These are phyloP conservation scores for Diaporthe velutina DNA, from an alignment of 2,329 filamentous ascomycete genomes.

Conservation along the genomic window DNA sequence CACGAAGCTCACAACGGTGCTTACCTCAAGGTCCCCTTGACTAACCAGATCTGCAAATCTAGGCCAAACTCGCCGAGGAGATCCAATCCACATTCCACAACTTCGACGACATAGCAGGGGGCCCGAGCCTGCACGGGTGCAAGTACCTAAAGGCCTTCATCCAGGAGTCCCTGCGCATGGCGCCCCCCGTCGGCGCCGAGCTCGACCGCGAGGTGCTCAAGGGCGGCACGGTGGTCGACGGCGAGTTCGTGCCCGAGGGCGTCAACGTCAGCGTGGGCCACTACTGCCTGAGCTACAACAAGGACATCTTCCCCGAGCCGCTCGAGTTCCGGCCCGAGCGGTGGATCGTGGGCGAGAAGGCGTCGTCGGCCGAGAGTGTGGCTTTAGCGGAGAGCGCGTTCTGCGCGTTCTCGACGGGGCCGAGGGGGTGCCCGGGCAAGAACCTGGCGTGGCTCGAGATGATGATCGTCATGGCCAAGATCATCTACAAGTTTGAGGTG, in stretches of 20 bases:
- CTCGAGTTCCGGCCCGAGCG: slow-evolving; percentile 30
- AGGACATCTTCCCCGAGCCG: slow-evolving; percentile 30
- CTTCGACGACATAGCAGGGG: slow-evolving; percentile 39
- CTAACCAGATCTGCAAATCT: not conserved
- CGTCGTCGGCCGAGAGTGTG: slow-evolving; percentile 24
- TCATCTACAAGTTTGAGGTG: slow-evolving; percentile 23
- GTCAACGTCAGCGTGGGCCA: slow-evolving; percentile 30
- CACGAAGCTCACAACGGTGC: not conserved
- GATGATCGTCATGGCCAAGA: slow-evolving; percentile 35
- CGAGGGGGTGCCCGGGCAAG: slow-evolving; percentile 26
- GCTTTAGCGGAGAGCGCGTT: slow-evolving; percentile 31
- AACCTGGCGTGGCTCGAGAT: slow-evolving; percentile 30
- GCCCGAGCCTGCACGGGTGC: slow-evolving; percentile 23
- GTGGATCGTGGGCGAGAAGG: slow-evolving; percentile 29
- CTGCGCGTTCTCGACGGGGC: slow-evolving; percentile 30
- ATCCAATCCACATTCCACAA: slow-evolving; percentile 35
- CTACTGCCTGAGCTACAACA: slow-evolving; percentile 36
- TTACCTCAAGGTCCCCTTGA: not conserved
- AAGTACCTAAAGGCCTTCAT: slow-evolving; percentile 47
- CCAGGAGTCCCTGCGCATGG: slow-evolving; percentile 47
- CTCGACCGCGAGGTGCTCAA: slow-evolving; percentile 16
- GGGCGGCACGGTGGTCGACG: slow-evolving; percentile 34
- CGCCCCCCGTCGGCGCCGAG: slow-evolving; percentile 45
- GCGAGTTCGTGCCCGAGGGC: slow-evolving; percentile 32
- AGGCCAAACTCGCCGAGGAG: slow-evolving; percentile 35